Conservation (phyloP, 2,329 filamentous ascomycete genomes). For the Myriosclerotinia curreyana region DNA sequence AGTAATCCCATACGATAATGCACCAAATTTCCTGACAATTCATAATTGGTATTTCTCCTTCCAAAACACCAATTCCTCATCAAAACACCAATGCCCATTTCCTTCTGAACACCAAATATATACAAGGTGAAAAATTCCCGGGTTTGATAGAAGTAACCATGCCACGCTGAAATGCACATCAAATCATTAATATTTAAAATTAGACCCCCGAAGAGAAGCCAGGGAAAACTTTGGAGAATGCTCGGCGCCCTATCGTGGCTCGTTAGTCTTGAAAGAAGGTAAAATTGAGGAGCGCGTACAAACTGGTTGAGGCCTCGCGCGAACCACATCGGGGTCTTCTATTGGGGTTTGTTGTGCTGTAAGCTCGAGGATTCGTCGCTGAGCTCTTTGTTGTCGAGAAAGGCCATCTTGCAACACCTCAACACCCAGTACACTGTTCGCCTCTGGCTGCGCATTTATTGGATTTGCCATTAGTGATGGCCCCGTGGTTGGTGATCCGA, state of each 20-base stretch:
- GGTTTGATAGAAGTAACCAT: slow-evolving; percentile 12
- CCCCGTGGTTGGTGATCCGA: slow-evolving; percentile 24
- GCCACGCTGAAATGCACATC: slow-evolving; percentile 27
- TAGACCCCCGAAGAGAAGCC: slow-evolving; percentile 29
- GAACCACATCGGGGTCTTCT: slow-evolving; percentile 31
- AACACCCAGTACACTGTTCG: slow-evolving; percentile 13
- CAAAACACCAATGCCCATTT: not conserved
- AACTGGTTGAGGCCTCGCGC: slow-evolving; percentile 22
- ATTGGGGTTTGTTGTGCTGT: slow-evolving; percentile 29
- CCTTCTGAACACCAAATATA: not conserved
- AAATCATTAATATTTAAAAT: slow-evolving; percentile 15
- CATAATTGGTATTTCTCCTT: not conserved
- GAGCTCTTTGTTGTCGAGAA: slow-evolving; percentile 30
- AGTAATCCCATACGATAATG: not conserved
- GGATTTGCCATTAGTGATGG: slow-evolving; percentile 24
- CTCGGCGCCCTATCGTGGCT: slow-evolving; percentile 28
- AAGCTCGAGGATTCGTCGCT: slow-evolving; percentile 33
- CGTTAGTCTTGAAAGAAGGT: slow-evolving; percentile 16
- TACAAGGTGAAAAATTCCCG: slow-evolving; percentile 21
- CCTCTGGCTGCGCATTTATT: slow-evolving; percentile 9
- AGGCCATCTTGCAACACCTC: slow-evolving; percentile 3
- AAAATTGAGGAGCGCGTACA: slow-evolving; percentile 27
- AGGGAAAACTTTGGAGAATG: slow-evolving; percentile 33
- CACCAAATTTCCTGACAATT: not conserved
- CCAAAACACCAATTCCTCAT: slow-evolving; percentile 4